Evolutionary conservation across 2,329 filamentous ascomycete species (phyloP), one percentile per base, ranked within the genome.

Genomic region (Lachnellula occidentalis): DNA sequence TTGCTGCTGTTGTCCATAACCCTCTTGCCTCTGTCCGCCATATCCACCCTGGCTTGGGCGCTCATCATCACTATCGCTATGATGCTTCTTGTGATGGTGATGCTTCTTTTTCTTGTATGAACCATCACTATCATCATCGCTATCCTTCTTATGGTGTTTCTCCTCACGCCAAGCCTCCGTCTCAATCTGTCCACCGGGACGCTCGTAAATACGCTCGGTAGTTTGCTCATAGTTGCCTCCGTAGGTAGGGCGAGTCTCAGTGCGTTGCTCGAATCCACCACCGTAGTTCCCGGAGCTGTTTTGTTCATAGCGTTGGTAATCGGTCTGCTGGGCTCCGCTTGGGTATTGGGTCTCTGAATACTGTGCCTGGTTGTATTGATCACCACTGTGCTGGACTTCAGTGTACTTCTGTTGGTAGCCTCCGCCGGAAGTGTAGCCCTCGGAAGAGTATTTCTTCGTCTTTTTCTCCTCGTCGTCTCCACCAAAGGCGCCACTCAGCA

Each of bases 401-500:
- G 78, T 80, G 59, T 82, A 78, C 5, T 76, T 80, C 64, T 85
- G 77, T 4, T 76, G 80, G 68, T 83, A 81, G 6, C 80, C 83
- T 21, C 82, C 82, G 54, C 87, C 80, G 6, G 79, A 71, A 39
- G 78, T 76, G 43, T 82, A 78, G 34, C 76, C 76, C 55, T 79
- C 73, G 60, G 75, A 76, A 51, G 76, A 73, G 60, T 78, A 79
- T 47, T 72, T 74, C 64, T 82, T 76, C 54, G 77, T 82, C 45
- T 83, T 75, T 19, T 19, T 19, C 34, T 79, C 43, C 15, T 63
- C 54, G 9, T 60, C 54, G 27, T 42, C 73, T 36, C 75, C 70
- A 54, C 76, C 75, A 50, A 87, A 80, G 14, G 78, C 78, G 12
- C 79, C 79, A 11, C 84, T 81, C 8, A 95, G 78, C 15, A 92